Base-by-base conservation (phyloP, 371 early-diverging fungal species). In the Mortierella sp. region DNA sequence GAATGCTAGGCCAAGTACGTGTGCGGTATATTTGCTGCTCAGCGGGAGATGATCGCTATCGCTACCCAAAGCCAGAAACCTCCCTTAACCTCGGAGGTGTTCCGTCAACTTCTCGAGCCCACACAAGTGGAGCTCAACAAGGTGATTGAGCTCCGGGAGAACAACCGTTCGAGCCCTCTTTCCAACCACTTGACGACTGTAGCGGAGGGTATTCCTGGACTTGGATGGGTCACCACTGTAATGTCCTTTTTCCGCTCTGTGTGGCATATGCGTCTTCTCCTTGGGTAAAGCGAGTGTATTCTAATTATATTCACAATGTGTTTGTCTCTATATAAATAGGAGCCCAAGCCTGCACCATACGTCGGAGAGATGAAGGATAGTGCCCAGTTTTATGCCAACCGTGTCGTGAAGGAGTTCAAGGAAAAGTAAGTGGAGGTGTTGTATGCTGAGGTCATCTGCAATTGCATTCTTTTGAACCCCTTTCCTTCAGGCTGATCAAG, bases 151-250 rank as follows among this genome's bases (percentile, higher is more conserved):
- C 54, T 96, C 53, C 86, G 88, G 50, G 95, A 97, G 56, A 82
- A 84, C 49, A 94, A 94, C 79, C 83, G 96, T 15, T 84, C 91
- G 37, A 84, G 87, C 28, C 86, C 90, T 21, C 65, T 89, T 15
- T 92, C 90, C 70, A 93, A 90, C 79, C 94, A 96, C 70, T 80
- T 98, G 64, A 88, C 92, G 30, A 81, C 90, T 11, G 91, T 98
- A 8, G 90, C 93, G 34, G 97, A 97, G 68, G 96, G 97, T 75
- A 87, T 93, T 46, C 87, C 92, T 31, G 96, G 95, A 30, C 85
- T 97, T 43, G 95, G 95, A 26, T 98, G 99, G 99, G 94, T 97
- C 26, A 89, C 91, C 6, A 87, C 93, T 47, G 93, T 93, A 86
- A n/a, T 50, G n/a, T 44, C 43, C 43, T 2, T 31, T 6, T 30